Conservation (phyloP, 192 early-diverging fungal species). For the Coemansia sp. region DNA sequence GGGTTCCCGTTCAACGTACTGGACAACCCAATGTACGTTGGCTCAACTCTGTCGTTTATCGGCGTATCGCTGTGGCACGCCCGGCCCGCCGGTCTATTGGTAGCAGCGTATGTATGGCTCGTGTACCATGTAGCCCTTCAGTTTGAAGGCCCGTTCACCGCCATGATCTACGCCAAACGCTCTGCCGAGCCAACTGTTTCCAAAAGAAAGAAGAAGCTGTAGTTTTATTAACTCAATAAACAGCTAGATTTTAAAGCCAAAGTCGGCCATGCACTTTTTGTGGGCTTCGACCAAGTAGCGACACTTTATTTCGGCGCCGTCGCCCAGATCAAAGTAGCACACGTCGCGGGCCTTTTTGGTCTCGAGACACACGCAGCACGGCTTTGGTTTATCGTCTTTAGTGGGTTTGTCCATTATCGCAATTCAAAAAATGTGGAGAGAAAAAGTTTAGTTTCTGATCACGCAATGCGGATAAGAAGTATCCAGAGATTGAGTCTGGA, state of each 20-base stretch:
- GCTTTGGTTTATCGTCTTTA: conserved; percentile 59
- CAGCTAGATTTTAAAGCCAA: conserved; percentile 87
- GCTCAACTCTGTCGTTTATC: conserved; percentile 84
- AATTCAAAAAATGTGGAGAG: background rate
- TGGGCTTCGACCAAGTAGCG: conserved; percentile 84
- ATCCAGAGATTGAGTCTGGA: conserved; percentile 3
- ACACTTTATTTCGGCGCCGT: conserved; percentile 77
- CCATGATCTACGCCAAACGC: conserved; percentile 72
- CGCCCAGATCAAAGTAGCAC: conserved; percentile 79
- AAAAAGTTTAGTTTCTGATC: background rate
- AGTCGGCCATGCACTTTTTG: conserved; percentile 83
- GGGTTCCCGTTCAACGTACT: conserved; percentile 90
- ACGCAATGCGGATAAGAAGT: background rate
- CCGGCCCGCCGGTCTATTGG: conserved; percentile 67
- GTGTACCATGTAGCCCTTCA: conserved; percentile 74
- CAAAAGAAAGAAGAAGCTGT: conserved; percentile 44
- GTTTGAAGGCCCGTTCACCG: conserved; percentile 84
- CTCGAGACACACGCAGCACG: conserved; percentile 96
- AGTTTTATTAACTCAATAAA: background rate
- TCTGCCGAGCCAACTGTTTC: conserved; percentile 16
- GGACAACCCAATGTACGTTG: conserved; percentile 95
- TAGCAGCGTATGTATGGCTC: conserved; percentile 69
- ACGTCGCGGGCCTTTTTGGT: conserved; percentile 88
- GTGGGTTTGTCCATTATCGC: background rate
- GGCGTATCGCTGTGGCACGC: conserved; percentile 79